These are phyloP conservation scores for Coprinopsis cinerea DNA, from an alignment of 768 basidiomycete species.

Conservation along the genomic window DNA sequence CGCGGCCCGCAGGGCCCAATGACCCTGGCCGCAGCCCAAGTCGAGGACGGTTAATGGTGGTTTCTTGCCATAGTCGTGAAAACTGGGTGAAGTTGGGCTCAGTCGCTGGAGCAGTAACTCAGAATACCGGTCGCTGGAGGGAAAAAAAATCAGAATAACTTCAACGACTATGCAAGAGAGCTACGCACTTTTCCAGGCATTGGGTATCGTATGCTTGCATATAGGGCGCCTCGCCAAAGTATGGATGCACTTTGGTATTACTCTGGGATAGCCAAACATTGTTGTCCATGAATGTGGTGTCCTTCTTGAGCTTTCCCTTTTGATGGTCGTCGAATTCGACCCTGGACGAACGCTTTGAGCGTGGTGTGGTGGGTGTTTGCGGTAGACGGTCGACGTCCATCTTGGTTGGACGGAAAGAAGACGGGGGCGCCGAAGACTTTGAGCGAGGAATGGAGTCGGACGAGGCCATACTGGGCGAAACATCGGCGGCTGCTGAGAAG, in stretches of 20 bases:
- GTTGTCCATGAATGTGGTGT: slow-evolving; percentile 24
- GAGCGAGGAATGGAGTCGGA: slow-evolving; percentile 3
- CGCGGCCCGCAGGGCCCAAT: slow-evolving; percentile 63
- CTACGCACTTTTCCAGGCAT: slow-evolving; percentile 51
- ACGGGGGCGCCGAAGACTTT: slow-evolving; percentile 5
- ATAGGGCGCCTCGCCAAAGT: slow-evolving; percentile 44
- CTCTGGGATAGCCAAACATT: slow-evolving; percentile 34
- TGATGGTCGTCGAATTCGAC: slow-evolving; percentile 15
- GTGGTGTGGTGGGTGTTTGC: neutral
- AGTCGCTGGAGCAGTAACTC: slow-evolving; percentile 52
- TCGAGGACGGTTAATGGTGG: slow-evolving; percentile 58
- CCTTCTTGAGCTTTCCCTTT: slow-evolving; percentile 16
- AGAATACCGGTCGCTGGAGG: slow-evolving; percentile 54
- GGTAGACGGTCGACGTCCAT: slow-evolving; percentile 4
- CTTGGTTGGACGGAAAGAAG: slow-evolving; percentile 4
- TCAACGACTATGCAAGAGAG: slow-evolving; percentile 5
- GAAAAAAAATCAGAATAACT: slow-evolving; percentile 9
- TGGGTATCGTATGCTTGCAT: slow-evolving; percentile 62
- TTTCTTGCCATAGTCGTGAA: slow-evolving; percentile 44
- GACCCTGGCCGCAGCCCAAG: slow-evolving; percentile 68
- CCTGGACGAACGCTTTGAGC: neutral
- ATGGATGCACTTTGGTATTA: slow-evolving; percentile 53
- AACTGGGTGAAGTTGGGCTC: slow-evolving; percentile 51
- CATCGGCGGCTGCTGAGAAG: slow-evolving; percentile 13
- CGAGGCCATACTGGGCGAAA: slow-evolving; percentile 6